phyloP scores from a whole-genome alignment of 257 asterid species.

The Nicotiana sylvestris region DNA sequence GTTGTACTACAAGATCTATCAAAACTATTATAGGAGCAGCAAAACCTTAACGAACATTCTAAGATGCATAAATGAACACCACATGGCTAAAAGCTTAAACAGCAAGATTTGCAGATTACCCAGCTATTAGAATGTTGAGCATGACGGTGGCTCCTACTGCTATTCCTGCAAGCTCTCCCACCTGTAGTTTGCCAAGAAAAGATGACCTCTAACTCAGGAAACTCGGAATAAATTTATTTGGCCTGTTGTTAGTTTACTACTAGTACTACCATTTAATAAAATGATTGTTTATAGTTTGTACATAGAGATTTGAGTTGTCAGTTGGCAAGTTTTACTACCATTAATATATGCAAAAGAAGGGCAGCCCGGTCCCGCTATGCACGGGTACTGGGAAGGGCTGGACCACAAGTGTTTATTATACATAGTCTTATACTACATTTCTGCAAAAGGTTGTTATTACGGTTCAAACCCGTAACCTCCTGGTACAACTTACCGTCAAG shows the following conservation, averaged over 20 bases:
- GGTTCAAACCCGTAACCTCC: no score
- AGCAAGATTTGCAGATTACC: conserved; percentile 33
- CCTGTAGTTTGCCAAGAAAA: conserved; percentile 31
- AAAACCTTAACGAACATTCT: neutral
- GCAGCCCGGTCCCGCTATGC: no score
- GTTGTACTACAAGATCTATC: neutral
- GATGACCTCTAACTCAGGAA: neutral
- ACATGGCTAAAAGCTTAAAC: neutral
- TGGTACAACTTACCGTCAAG: no score
- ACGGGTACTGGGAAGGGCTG: no score
- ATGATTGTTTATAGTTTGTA: neutral
- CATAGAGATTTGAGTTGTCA: no score
- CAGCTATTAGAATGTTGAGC: conserved; percentile 83
- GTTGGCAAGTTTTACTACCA: no score
- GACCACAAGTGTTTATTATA: no score
- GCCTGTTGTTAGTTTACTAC: neutral
- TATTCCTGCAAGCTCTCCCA: conserved; percentile 86
- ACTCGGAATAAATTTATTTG: no score
- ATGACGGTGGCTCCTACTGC: conserved; percentile 93
- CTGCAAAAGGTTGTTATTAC: accelerated
- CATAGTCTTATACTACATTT: no score
- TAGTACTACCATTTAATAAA: neutral
- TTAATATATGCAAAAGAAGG: no score
- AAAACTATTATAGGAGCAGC: neutral
- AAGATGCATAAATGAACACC: neutral